These are phyloP conservation scores for Blepharisma stoltei DNA, from an alignment of 73 alveolate genomes.

Conservation along the genomic window DNA sequence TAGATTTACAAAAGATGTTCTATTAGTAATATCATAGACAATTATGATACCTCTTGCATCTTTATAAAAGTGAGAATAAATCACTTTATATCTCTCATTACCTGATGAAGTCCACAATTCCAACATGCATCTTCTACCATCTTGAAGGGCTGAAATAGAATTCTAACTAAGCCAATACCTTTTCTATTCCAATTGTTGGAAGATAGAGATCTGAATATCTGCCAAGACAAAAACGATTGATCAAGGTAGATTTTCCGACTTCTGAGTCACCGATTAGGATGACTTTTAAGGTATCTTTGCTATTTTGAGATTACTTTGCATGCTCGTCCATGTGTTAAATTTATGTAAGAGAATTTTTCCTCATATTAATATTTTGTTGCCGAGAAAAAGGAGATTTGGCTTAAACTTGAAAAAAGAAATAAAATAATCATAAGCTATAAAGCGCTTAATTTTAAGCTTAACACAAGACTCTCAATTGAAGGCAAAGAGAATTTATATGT, in stretches of 20 bases:
- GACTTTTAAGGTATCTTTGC: neutral
- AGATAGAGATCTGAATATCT: neutral
- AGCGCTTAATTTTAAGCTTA: too few relatives aligned
- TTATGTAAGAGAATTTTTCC: too few relatives aligned
- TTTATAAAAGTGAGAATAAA: conserved; percentile 50
- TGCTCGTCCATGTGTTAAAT: too few relatives aligned
- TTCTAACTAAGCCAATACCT: neutral
- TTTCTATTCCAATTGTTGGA: neutral
- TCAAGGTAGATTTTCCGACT: neutral
- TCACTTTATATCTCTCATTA: conserved; percentile 49
- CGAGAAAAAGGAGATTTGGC: too few relatives aligned
- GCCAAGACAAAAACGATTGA: neutral
- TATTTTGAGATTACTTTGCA: too few relatives aligned
- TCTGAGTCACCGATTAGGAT: neutral
- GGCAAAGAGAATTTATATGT: too few relatives aligned
- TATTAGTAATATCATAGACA: conserved; percentile 64
- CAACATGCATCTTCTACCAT: neutral
- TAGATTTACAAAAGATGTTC: conserved; percentile 46
- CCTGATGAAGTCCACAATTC: conserved; percentile 61
- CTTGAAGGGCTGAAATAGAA: neutral
- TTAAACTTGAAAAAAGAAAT: too few relatives aligned
- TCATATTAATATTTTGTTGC: too few relatives aligned
- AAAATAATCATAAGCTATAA: too few relatives aligned
- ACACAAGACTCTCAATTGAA: too few relatives aligned
- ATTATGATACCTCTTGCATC: conserved; percentile 57